Evolutionary conservation across 2,329 filamentous ascomycete species (phyloP).

Genomic region (Rosellinia necatrix): DNA sequence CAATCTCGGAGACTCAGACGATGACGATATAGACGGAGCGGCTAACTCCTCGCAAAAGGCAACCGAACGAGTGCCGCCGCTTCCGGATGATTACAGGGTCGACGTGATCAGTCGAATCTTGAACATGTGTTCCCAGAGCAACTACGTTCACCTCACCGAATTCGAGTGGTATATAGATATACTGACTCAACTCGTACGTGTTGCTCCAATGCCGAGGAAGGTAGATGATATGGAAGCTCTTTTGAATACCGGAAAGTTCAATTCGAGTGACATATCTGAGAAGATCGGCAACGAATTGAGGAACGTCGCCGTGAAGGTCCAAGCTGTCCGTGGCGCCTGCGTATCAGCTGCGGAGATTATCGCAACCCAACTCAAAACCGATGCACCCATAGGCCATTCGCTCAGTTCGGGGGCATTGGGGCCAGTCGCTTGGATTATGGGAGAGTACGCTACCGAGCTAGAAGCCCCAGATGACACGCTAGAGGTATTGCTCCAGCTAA

Average conservation of each 20-base stretch:
- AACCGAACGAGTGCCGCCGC: constrained; percentile 55
- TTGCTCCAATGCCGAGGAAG: constrained; percentile 59
- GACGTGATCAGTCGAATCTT: constrained; percentile 84
- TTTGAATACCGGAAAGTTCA: constrained; percentile 37
- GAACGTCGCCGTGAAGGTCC: constrained; percentile 90
- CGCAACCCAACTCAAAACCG: constrained; percentile 59
- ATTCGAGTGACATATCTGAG: constrained; percentile 61
- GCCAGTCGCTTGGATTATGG: constrained; percentile 81
- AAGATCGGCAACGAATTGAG: constrained; percentile 83
- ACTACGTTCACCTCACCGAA: constrained; percentile 82
- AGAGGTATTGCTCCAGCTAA: constrained; percentile 71
- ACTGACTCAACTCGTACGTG: constrained; percentile 79
- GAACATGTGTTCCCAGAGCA: constrained; percentile 86
- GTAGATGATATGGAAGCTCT: constrained; percentile 43
- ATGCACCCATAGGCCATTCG: constrained; percentile 58
- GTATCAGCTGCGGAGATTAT: constrained; percentile 83
- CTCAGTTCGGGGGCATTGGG: constrained; percentile 70
- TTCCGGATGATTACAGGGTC: constrained; percentile 84
- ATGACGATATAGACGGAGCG: constrained; percentile 53
- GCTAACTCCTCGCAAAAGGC: constrained; percentile 40
- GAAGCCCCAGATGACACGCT: constrained; percentile 73
- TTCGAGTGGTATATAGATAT: constrained; percentile 98
- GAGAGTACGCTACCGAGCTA: constrained; percentile 82
- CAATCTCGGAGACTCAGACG: constrained; percentile 52
- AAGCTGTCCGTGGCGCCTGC: constrained; percentile 78